Conservation (phyloP, 352 stramenopile species). For the Phytophthora pisi region DNA sequence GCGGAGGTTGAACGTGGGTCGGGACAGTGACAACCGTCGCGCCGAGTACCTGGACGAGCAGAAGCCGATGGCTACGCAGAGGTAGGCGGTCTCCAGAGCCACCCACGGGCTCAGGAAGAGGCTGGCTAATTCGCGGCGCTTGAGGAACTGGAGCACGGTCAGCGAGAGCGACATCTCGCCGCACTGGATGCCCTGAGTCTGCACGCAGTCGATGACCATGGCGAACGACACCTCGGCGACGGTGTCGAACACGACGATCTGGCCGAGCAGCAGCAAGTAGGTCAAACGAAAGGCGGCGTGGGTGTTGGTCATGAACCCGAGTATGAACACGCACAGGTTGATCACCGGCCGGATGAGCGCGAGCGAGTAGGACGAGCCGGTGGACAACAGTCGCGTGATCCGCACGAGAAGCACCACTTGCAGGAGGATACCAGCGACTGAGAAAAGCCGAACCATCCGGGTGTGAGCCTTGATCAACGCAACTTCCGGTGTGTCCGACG, state of each 20-base stretch:
- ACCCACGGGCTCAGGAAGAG: slow-evolving; percentile 62
- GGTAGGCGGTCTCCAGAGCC: slow-evolving; percentile 56
- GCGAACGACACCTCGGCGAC: slow-evolving; percentile 58
- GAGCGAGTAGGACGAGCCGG: slow-evolving; percentile 47
- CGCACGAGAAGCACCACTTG: slow-evolving; percentile 44
- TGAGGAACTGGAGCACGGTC: slow-evolving; percentile 34
- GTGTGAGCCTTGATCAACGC: slow-evolving; percentile 67
- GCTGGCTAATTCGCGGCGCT: slow-evolving; percentile 44
- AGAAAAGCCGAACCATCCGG: slow-evolving; percentile 48
- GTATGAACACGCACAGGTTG: slow-evolving; percentile 53
- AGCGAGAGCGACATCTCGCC: slow-evolving; percentile 38
- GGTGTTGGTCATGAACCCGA: slow-evolving; percentile 79
- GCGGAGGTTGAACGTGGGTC: slow-evolving; percentile 63
- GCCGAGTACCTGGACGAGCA: slow-evolving; percentile 61
- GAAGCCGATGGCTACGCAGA: slow-evolving; percentile 61
- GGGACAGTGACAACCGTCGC: slow-evolving; percentile 60
- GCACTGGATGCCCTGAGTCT: slow-evolving; percentile 49
- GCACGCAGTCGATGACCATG: slow-evolving; percentile 62
- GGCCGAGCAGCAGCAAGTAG: slow-evolving; percentile 40
- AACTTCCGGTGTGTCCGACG: slow-evolving; percentile 56
- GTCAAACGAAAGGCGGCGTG: slow-evolving; percentile 60
- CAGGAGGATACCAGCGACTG: slow-evolving; percentile 45
- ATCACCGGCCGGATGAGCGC: slow-evolving; percentile 49
- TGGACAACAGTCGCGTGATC: slow-evolving; percentile 21
- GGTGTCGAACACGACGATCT: slow-evolving; percentile 54